Evolutionary conservation across 1,284 basidiomycete genomes (phyloP).

Genomic region (Lentinula novae-zelandiae): DNA sequence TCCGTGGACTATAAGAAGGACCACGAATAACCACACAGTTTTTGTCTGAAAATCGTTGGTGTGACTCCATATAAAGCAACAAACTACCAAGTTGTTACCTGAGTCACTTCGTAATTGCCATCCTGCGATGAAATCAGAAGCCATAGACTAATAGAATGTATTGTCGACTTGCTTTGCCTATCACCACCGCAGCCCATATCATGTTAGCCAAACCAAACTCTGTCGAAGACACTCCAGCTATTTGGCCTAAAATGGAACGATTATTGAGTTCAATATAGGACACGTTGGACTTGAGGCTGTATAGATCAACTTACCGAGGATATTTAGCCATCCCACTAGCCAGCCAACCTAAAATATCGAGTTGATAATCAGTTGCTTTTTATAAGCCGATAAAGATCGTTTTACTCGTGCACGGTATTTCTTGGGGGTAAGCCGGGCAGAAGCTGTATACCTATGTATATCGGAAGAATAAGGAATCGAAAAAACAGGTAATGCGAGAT

Average conservation of each 20-base stretch:
- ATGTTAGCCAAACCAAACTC: constrained; percentile 88
- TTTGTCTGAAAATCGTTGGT: constrained; percentile 43
- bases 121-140: constrained; percentile 27
- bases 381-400: constrained; percentile 3
- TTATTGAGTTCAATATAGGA: background rate
- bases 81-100: constrained; percentile 20
- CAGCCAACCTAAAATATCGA: constrained; percentile 49
- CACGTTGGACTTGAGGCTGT: background rate
- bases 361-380: constrained; percentile 4
- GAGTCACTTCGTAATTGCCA: constrained; percentile 45
- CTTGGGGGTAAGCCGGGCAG: constrained; percentile 69
- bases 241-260: constrained; percentile 45
- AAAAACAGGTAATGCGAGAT: background rate
- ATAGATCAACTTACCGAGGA: constrained; percentile 52
- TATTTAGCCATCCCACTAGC: constrained; percentile 86
- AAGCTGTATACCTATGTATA: constrained; percentile 61
- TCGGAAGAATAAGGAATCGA: constrained; percentile 2
- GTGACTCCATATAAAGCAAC: constrained; percentile 18
- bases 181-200: constrained; percentile 78
- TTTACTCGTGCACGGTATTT: constrained; percentile 60
- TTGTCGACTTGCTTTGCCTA: constrained; percentile 40
- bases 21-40: constrained; percentile 73
- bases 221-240: constrained; percentile 81
- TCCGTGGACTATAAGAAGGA: constrained; percentile 72
- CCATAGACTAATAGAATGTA: background rate